Conservation (phyloP, 495 filamentous ascomycete genomes). For the Aspergillus sclerotiicarbonarius region DNA sequence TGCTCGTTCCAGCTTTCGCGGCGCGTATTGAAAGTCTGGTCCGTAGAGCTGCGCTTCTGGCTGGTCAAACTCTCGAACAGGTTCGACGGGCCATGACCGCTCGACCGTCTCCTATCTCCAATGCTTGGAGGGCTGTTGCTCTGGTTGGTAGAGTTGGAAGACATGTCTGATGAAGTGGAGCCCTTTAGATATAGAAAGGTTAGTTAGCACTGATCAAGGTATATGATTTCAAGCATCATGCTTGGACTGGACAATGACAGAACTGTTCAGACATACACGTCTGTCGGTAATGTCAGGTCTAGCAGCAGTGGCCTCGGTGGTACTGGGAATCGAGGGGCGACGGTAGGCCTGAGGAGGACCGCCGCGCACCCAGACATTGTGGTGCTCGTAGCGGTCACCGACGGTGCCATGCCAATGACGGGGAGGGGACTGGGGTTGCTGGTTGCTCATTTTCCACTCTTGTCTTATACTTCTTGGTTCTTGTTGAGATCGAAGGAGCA, state of each 20-base stretch:
- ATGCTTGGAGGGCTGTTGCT: conserved; percentile 8
- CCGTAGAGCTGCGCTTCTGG: conserved; percentile 50
- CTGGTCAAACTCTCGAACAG: conserved; percentile 50
- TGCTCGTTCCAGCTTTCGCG: conserved; percentile 53
- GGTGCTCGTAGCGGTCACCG: conserved; percentile 43
- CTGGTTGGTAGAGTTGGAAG: conserved; percentile 8
- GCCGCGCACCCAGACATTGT: conserved; percentile 43
- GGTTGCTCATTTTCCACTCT: conserved; percentile 24
- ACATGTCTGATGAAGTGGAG: conserved; percentile 17
- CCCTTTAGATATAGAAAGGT: conserved; percentile 3
- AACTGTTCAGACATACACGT: conserved; percentile 19
- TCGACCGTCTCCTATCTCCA: conserved; percentile 35
- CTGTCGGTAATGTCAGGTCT: conserved; percentile 15
- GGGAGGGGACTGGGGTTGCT: conserved; percentile 23
- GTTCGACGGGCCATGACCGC: conserved; percentile 25
- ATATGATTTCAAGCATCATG: not conserved
- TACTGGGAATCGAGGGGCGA: conserved; percentile 25
- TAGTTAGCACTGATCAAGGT: not conserved
- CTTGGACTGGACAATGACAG: not conserved
- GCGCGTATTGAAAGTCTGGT: conserved; percentile 37
- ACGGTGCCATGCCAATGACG: conserved; percentile 43
- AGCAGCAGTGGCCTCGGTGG: conserved; percentile 14
- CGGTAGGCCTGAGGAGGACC: conserved; percentile 28
- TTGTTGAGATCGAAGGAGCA: not conserved
- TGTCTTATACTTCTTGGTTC: not conserved